A percentile compares a stretch with the other conserved stretches of the same genome.
Conservation (phyloP, 2,329 filamentous ascomycete genomes). For the Sclerotinia glacialis region DNA sequence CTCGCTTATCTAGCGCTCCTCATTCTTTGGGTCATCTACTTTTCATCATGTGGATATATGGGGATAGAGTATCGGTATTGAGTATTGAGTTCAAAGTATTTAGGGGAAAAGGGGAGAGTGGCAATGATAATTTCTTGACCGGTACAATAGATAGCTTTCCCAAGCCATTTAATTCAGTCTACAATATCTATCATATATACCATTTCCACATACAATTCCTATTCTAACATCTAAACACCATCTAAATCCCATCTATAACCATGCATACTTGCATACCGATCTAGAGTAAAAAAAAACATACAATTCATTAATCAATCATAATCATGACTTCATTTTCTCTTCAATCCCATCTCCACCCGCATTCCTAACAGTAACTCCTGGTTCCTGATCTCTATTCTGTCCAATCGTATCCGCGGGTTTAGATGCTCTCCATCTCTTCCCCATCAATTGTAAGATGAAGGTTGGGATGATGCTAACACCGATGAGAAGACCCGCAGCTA, state of each 20-base stretch:
- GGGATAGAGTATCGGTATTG: no score
- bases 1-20: background rate
- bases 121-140: no score
- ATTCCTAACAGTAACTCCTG: background rate
- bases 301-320: slow-evolving; percentile 6
- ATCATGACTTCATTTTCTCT: background rate
- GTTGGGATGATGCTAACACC: slow-evolving; percentile 39
- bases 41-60: no score
- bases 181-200: no score
- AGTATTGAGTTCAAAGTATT: no score
- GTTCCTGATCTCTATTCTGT: background rate
- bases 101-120: no score
- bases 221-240: no score
- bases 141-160: no score
- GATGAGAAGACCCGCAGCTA: slow-evolving; percentile 42
- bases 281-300: background rate
- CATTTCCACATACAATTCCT: no score
- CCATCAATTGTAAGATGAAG: slow-evolving; percentile 37
- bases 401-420: background rate
- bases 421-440: slow-evolving; percentile 20
- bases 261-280: background rate
- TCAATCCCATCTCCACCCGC: background rate
- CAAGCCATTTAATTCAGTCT: no score
- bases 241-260: background rate
- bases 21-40: background rate